Evolutionary conservation across 768 basidiomycete species (phyloP).

Genomic region (Piloderma croceum): DNA sequence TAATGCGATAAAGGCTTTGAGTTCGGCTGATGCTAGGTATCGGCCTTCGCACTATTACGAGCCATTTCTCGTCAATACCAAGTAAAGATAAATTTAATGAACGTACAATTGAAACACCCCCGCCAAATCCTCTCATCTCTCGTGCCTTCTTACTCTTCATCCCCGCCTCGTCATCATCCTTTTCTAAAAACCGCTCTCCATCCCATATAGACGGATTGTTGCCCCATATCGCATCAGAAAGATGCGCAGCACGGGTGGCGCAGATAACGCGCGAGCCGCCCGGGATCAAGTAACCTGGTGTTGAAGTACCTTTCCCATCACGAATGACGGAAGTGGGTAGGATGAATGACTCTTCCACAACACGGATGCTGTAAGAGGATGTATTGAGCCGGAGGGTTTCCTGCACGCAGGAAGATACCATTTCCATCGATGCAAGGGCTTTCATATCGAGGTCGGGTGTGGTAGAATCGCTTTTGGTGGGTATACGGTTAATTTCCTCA

Average conservation of each 20-base stretch:
- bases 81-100: not conserved
- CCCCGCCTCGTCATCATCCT: not conserved
- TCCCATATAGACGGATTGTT: not conserved
- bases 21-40: not conserved
- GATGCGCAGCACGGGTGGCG: too few species aligned
- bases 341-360: too few species aligned
- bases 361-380: not conserved
- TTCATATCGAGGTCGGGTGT: not conserved
- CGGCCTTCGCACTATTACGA: not conserved
- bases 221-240: not conserved
- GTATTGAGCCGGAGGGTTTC: not conserved
- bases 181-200: not conserved
- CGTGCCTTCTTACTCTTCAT: not conserved
- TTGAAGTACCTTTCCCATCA: too few species aligned
- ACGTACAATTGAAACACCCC: not conserved
- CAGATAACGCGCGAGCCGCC: too few species aligned
- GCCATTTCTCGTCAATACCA: not conserved
- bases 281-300: too few species aligned
- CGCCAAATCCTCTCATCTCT: not conserved
- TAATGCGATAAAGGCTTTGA: not conserved
- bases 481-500: not conserved
- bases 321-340: too few species aligned
- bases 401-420: not conserved
- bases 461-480: not conserved
- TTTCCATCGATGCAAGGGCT: not conserved